Evolutionary conservation across 768 basidiomycete genomes (phyloP), one percentile per base, ranked within the genome.

Genomic region (Lactifluus echinatus): DNA sequence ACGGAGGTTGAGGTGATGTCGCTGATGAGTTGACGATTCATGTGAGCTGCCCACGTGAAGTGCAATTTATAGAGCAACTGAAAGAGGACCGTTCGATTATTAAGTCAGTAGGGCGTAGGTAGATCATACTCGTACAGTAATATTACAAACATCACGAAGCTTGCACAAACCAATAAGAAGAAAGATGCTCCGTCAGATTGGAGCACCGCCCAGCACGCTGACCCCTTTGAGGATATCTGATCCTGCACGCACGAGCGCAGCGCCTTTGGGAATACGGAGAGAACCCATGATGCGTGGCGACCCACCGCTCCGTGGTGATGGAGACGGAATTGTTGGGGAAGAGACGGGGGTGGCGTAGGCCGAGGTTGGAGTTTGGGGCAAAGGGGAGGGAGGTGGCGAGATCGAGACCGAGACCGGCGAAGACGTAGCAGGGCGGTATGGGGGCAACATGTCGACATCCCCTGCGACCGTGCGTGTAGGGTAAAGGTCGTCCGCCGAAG

Each of bases 161-260:
- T n/a, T n/a, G n/a, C n/a, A n/a, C n/a, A n/a, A n/a, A n/a, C n/a
- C n/a, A n/a, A n/a, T n/a, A n/a, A n/a, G n/a, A n/a, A n/a, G n/a
- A n/a, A n/a, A n/a, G n/a, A n/a, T n/a, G n/a, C n/a, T 14, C n/a
- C 8, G 14, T 51, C 33, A 61, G 14, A 61, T 28, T 12, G 57
- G 51, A 4, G 33, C 45, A 10, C 56, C 26, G 23, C 65, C 56
- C 23, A 66, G 55, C 3, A 53, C 49, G 55, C 59, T 65, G 24
- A 70, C 67, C 34, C 70, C 66, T 39, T 63, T 68, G 44, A 71
- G 64, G 44, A 71, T 56, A 24, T 66, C 68, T 2, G 63, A 60
- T 2, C 68, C 64, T 4, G 64, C 67, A 37, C 66, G 66, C 56
- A 70, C 39, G 43, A 71, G 44, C 34, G 62, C 49, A 6, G 55